These are phyloP conservation scores for Stephanodiscus minutulus DNA, from an alignment of 108 stramenopile genomes.

Conservation along the genomic window DNA sequence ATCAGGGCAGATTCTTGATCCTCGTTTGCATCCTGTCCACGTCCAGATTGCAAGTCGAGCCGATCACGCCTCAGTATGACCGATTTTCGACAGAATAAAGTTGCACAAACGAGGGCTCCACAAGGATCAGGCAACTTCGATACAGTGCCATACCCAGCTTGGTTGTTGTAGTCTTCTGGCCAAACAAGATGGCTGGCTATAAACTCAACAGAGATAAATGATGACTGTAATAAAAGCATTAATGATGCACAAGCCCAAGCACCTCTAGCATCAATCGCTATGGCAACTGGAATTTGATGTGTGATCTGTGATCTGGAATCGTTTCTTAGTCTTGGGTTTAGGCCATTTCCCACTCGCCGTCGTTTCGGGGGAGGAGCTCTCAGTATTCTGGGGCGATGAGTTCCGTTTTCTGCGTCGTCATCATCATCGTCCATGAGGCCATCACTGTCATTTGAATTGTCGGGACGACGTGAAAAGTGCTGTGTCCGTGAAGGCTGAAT, in stretches of 20 bases:
- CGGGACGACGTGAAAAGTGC: slow-evolving; percentile 1
- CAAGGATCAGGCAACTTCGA: slow-evolving; percentile 40
- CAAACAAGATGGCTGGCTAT: slow-evolving; percentile 52
- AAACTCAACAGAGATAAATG: slow-evolving; percentile 39
- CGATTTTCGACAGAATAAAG: slow-evolving; percentile 41
- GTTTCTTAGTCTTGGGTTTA: slow-evolving; percentile 5
- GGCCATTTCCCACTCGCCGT: slow-evolving; percentile 20
- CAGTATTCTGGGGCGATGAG: not conserved
- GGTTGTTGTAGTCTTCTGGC: slow-evolving; percentile 42
- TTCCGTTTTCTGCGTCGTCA: not conserved
- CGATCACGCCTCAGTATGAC: slow-evolving; percentile 34
- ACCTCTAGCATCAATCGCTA: slow-evolving; percentile 23
- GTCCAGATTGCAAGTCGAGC: slow-evolving; percentile 11
- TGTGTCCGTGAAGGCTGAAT: slow-evolving; percentile 12
- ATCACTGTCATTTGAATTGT: slow-evolving; percentile 33
- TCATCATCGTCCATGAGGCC: slow-evolving; percentile 38
- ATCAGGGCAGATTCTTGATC: slow-evolving; percentile 44
- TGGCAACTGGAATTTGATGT: not conserved
- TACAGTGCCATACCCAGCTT: slow-evolving; percentile 32
- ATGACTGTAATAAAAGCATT: slow-evolving; percentile 45
- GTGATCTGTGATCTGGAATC: slow-evolving; percentile 8
- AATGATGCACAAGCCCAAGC: slow-evolving; percentile 44
- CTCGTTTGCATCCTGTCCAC: slow-evolving; percentile 15
- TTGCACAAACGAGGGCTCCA: slow-evolving; percentile 43
- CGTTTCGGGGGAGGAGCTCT: slow-evolving; percentile 38